Base-by-base conservation (phyloP, 2,329 filamentous ascomycete species). In the Aspergillus fumigatus region DNA sequence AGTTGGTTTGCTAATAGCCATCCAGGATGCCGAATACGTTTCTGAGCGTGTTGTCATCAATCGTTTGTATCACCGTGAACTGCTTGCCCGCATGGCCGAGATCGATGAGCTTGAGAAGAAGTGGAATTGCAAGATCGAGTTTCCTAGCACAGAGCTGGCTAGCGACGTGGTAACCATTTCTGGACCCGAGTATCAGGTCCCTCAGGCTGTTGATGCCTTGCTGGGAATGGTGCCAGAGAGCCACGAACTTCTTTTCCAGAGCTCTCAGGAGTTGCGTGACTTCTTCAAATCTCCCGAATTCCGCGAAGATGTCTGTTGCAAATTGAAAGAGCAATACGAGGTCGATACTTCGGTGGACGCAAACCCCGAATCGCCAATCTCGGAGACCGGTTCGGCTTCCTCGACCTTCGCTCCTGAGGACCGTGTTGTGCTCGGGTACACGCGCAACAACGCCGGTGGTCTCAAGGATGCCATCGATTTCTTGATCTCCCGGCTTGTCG, bases 101-200 rank as follows among this genome's bases (percentile, higher is more conserved):
- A 91, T 99, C 56, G 93, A 97, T 64, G 90, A 94, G 65, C 82
- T 99, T 52, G 94, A 99, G 79, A 95, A 96, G 82, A 97, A 96
- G 77, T 97, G 92, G 88, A 97, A 97, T 75, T 99, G 94, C 86
- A 97, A 97, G 80, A 95, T 99, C 70, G 90, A 92, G 65, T 99
- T 99, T 72, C 94, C 94, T 7, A 96, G 92, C 77, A 97, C 94
- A 9, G 94, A 99, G 74, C 89, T 95, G 75, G 94, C 94, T 23
- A 97, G 93, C 72, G 94, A 99, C 69, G 89, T 95, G 69, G 92
- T 99, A 53, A 95, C 89, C 19, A 92, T 99, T 57, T 96, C 92
- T 59, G 94, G 94, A 4, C 94, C 94, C 51, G 93, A 97, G 78
- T 99, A 95, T 84, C 94, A 97, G 81, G 93, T 99, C 38, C 93